Conservation (phyloP, 805 yeast genomes). For the Sungouiozyma intestinalis region DNA sequence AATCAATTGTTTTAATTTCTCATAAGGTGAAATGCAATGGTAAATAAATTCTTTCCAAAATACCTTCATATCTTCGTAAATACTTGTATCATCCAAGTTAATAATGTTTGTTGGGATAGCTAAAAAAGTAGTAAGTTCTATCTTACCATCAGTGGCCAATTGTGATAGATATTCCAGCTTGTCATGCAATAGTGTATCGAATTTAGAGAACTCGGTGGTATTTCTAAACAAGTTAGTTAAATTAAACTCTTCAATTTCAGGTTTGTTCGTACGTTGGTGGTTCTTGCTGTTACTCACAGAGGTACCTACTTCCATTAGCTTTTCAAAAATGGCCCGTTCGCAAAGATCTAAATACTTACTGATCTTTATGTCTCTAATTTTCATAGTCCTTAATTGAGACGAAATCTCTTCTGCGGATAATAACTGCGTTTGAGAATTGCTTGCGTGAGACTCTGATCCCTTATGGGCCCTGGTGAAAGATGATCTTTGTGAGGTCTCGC, state of each 20-base stretch:
- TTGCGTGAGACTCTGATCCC: conserved; percentile 11
- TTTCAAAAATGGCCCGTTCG: conserved; percentile 22
- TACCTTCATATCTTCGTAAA: conserved; percentile 9
- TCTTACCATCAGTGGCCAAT: conserved; percentile 13
- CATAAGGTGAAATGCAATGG: conserved; percentile 22
- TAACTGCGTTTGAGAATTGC: conserved; percentile 15
- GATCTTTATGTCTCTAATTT: conserved; percentile 17
- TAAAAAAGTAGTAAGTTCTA: conserved; percentile 19
- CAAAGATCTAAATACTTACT: conserved; percentile 25
- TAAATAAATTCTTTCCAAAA: conserved; percentile 13
- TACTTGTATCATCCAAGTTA: conserved; percentile 5
- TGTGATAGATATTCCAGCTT: conserved; percentile 15
- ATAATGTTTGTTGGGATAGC: conserved; percentile 10
- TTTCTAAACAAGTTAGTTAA: conserved; percentile 22
- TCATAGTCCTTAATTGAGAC: conserved; percentile 19
- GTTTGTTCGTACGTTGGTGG: conserved; percentile 4
- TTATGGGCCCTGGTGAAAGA: not conserved
- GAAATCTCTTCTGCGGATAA: conserved; percentile 26
- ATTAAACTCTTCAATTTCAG: conserved; percentile 10
- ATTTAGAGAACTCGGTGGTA: conserved; percentile 25
- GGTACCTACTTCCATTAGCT: conserved; percentile 25
- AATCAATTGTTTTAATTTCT: conserved; percentile 19
- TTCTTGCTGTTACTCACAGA: conserved; percentile 14
- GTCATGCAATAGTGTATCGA: conserved; percentile 16
- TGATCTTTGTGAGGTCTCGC: conserved; percentile 8